Evolutionary conservation across 768 basidiomycete species (phyloP), one percentile per base, ranked within the genome.

Genomic region (Russula vinacea): DNA sequence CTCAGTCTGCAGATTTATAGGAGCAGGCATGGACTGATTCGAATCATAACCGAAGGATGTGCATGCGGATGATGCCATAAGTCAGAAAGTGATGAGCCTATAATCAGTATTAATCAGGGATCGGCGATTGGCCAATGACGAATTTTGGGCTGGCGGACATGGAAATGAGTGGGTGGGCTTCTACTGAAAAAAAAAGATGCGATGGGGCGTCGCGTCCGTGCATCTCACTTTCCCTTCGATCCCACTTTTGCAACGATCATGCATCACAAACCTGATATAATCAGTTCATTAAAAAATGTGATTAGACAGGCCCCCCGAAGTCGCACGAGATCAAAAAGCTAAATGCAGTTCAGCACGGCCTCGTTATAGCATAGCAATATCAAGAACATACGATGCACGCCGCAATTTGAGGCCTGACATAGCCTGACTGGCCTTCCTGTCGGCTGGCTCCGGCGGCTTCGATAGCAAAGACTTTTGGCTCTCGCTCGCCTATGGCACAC

Each of bases 1-100:
- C 14, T 8, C 56, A 32, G 11, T 11, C 22, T 39, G 51, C 42
- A 37, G 42, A 45, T 37, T 52, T 58, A 63, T 63, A 56, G 13
- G 14, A 56, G 33, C 32, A 45, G 11, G 17, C 47, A 55, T 35
- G 54, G 13, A 39, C 24, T 13, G 26, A 24, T 62, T 35, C 37
- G 37, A 50, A 50, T 39, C n/a, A 29, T 7, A 37, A 37, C 53
- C 35, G 33, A 37, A 37, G 42, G 17, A n/a, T n/a, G n/a, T 35
- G 35, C 37, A 16, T 9, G 16, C 2, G 40, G 17, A 42, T 0
- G 19, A 19, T 19, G 44, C n/a, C n/a, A 1, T 19, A 22, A 10
- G 19, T 44, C 8, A 8, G 9, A n/a, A 19, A 45, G 8, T n/a
- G n/a, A 45, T n/a, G 44, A 45, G n/a, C 42, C n/a, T n/a, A n/a